Evolutionary conservation across 23 red algal species (phyloP).

Genomic region (Agarophyton chilense): DNA sequence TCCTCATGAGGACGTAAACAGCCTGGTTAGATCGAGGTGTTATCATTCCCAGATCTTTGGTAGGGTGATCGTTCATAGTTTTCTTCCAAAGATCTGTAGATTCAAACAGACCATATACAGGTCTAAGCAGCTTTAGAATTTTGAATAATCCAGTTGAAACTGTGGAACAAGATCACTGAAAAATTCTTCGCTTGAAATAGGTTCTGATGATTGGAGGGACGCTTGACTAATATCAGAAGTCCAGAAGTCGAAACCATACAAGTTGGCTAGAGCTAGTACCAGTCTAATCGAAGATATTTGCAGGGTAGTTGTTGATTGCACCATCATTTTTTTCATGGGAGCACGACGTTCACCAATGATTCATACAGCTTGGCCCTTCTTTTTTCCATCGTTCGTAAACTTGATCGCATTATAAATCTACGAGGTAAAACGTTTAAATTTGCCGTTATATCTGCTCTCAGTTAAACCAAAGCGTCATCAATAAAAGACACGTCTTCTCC

Average conservation of each 20-base stretch:
- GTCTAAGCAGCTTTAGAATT: background rate
- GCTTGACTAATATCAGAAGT: constrained; percentile 12
- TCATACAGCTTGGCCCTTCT: background rate
- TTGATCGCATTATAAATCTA: constrained; percentile 3
- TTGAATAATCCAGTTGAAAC: background rate
- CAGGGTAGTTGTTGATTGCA: constrained; percentile 6
- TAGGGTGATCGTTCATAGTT: background rate
- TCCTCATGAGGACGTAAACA: background rate
- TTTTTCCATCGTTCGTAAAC: background rate
- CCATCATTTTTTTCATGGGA: background rate
- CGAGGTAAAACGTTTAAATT: background rate
- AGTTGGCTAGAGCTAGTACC: background rate
- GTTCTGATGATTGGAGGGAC: constrained; percentile 12
- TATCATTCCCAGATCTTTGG: background rate
- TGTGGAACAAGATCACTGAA: background rate
- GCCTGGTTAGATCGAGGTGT: background rate
- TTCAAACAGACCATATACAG: constrained; percentile 9
- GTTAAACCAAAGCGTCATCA: background rate
- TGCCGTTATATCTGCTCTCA: background rate
- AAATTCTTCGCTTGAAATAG: background rate
- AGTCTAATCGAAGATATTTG: background rate
- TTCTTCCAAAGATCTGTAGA: background rate
- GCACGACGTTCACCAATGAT: background rate
- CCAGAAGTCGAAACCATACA: background rate
- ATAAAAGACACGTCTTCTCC: constrained; percentile 19